Base-by-base conservation (phyloP, 345 rosid species). In the Combretum micranthum region DNA sequence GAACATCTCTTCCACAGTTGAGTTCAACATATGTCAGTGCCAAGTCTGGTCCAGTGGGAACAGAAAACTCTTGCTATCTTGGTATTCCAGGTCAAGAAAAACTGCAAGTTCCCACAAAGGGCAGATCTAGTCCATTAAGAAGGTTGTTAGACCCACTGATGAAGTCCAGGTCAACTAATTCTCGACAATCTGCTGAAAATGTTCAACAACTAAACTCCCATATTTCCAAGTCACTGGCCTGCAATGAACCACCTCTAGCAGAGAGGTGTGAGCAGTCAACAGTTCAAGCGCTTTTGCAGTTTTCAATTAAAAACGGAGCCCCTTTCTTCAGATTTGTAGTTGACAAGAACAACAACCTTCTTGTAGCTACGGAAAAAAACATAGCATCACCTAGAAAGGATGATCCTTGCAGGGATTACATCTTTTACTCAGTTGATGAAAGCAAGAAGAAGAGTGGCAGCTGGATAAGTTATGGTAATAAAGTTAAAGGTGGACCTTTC, bases 81-180 rank as follows among this genome's bases (percentile, higher is more conserved):
- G 69, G 74, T 68, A 62, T 56, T 62, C 55, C 76, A 53, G 72
- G 72, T 55, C 70, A 26, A 56, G 88, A 71, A 59, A 81, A 62
- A 68, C 56, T 52, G 16, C 69, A 72, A 62, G 52, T 32, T 50
- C 76, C 66, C 13, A 52, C 48, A 48, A 75, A 78, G 75, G 70
- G 79, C 54, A 78, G 84, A 62, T 75, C 89, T 52, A 89, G 97
- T 70, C 91, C 97, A 37, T 62, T 93, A 46, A 67, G 86, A 75
- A 77, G 96, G 62, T 63, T 89, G 46, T 71, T 88, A 49, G 85
- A 88, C 25, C 95, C 97, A 16, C 61, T 89, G 42, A 75, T 82
- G 61, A 83, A 77, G 77, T 56, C 86, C 63, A 83, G 61, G 70
- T 71, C 72, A 58, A 53, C 53, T 21, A 60, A 16, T 54, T 52